Evolutionary conservation across 2,329 filamentous ascomycete genomes (phyloP).

Genomic region (Madurella fahalii): DNA sequence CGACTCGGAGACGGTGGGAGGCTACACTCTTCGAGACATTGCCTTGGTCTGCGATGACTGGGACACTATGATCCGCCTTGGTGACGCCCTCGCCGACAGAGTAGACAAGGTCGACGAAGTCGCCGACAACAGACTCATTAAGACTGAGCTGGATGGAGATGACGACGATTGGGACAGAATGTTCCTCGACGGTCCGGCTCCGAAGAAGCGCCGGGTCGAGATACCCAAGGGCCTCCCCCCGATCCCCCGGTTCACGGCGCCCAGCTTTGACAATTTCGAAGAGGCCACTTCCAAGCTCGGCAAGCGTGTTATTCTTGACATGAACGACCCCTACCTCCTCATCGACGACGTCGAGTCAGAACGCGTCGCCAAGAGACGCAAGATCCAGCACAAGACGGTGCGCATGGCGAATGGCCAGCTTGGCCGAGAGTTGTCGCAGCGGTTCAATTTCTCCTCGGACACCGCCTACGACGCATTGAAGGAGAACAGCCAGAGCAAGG

Average conservation of each 20-base stretch:
- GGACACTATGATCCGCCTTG: conserved; percentile 58
- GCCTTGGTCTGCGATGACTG: conserved; percentile 84
- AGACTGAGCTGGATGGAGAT: conserved; percentile 47
- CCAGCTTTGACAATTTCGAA: conserved; percentile 78
- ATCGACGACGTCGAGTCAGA: conserved; percentile 71
- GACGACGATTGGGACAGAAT: conserved; percentile 62
- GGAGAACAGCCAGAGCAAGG: conserved; percentile 94
- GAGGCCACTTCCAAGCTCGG: conserved; percentile 66
- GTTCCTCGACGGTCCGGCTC: conserved; percentile 48
- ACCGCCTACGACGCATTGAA: conserved; percentile 93
- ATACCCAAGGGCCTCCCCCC: conserved; percentile 51
- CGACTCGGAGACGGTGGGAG: conserved; percentile 64
- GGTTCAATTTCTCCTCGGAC: conserved; percentile 96
- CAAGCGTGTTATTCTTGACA: conserved; percentile 76
- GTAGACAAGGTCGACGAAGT: conserved; percentile 11
- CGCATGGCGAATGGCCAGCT: conserved; percentile 66
- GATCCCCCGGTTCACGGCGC: conserved; percentile 57
- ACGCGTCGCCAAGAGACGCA: conserved; percentile 56
- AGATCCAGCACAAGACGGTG: conserved; percentile 54
- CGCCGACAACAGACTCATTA: conserved; percentile 26
- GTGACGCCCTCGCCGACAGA: conserved; percentile 30
- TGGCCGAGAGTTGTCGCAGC: conserved; percentile 67
- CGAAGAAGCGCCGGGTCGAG: conserved; percentile 61
- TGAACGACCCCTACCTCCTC: conserved; percentile 83
- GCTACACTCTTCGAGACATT: conserved; percentile 74